A percentile compares a stretch with the other conserved stretches of the same genome.
phyloP scores from a whole-genome alignment of 106 monocot species.

The Acorus calamus region DNA sequence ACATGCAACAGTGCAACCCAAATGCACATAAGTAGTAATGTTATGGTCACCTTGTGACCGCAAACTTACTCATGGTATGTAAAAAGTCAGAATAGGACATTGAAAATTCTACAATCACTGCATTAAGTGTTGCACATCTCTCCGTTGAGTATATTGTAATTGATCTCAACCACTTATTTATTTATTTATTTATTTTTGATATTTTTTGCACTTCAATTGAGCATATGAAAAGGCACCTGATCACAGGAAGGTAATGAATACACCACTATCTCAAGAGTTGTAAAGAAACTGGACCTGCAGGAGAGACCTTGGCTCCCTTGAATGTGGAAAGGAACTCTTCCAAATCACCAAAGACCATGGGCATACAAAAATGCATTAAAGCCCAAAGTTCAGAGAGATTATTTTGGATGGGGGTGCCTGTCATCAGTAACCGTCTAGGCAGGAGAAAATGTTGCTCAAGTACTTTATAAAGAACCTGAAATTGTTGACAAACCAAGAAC shows the following conservation, averaged over 20 bases:
- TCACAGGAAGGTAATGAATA: neutral
- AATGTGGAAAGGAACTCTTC: slow-evolving; percentile 81
- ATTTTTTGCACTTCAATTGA: no score
- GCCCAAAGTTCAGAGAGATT: slow-evolving; percentile 91
- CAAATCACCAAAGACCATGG: slow-evolving; percentile 64
- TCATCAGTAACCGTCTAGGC: slow-evolving; percentile 85
- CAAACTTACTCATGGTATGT: no score
- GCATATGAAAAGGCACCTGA: neutral
- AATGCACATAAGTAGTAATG: no score
- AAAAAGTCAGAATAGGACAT: no score
- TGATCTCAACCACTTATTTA: no score
- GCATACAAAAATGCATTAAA: slow-evolving; percentile 97
- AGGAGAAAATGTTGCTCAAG: slow-evolving; percentile 68
- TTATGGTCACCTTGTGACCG: no score
- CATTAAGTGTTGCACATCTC: no score
- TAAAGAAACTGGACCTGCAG: slow-evolving; percentile 22
- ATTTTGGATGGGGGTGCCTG: slow-evolving; percentile 96
- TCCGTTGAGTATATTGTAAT: no score
- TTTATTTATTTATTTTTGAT: no score
- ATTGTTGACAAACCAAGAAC: slow-evolving; percentile 1
- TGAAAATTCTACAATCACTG: no score
- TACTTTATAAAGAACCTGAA: slow-evolving; percentile 86
- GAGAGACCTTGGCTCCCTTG: slow-evolving; percentile 35
- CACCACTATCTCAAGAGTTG: neutral
- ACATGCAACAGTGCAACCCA: no score